Evolutionary conservation across 2,329 filamentous ascomycete genomes (phyloP).

Genomic region (Oidium heveae): DNA sequence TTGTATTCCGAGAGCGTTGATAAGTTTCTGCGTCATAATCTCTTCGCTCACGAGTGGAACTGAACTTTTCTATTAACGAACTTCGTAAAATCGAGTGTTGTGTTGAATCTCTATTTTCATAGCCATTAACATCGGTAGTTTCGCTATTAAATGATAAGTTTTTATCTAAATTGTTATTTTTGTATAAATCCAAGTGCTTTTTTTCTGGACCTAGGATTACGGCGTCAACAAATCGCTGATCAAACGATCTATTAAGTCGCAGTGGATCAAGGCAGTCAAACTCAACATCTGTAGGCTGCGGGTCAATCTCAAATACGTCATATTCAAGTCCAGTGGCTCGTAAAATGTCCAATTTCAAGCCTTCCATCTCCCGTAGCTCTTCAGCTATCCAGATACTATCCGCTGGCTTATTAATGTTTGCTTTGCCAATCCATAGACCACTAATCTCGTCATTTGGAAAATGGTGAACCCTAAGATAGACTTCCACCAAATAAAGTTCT

Average conservation of each 20-base stretch:
- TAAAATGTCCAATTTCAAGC: constrained; percentile 10
- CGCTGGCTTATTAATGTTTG: constrained; percentile 3
- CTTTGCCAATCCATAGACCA: constrained; percentile 12
- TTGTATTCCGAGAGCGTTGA: constrained; percentile 11
- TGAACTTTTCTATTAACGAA: background rate
- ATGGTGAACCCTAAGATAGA: constrained; percentile 12
- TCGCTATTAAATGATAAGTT: too few species aligned
- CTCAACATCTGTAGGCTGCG: constrained; percentile 3
- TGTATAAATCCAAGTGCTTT: too few species aligned
- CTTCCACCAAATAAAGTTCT: constrained; percentile 14
- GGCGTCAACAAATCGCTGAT: constrained; percentile 14
- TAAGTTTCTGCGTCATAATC: constrained; percentile 12
- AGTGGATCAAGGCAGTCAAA: constrained; percentile 12
- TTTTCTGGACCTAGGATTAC: constrained; percentile 4
- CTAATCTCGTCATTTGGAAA: constrained; percentile 4
- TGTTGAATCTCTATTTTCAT: too few species aligned
- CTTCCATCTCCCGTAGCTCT: constrained; percentile 8
- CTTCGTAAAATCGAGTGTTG: too few species aligned
- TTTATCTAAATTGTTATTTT: too few species aligned
- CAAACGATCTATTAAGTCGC: constrained; percentile 8
- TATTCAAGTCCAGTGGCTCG: constrained; percentile 13
- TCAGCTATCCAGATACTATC: constrained; percentile 11
- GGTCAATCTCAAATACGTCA: constrained; percentile 10
- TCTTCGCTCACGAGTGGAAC: background rate
- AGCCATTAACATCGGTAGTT: too few species aligned